These are phyloP conservation scores for Nakazawaea sp. DNA, from an alignment of 805 yeast species.

Conservation along the genomic window DNA sequence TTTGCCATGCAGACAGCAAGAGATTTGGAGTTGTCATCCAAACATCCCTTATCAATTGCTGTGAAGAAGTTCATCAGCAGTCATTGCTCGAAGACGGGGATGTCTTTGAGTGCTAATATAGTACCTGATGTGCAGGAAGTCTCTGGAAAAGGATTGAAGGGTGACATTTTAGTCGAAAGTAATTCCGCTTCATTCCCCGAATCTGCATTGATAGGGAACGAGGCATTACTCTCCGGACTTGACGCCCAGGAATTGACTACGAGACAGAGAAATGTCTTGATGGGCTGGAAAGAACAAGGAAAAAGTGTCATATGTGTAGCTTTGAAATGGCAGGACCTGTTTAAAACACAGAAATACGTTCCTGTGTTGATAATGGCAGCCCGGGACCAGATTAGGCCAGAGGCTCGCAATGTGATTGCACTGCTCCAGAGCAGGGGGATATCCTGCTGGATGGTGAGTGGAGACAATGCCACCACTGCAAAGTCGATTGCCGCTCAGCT, in stretches of 20 bases:
- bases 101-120: slow-evolving; percentile 23
- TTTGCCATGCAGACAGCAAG: slow-evolving; percentile 41
- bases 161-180: slow-evolving; percentile 25
- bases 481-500: slow-evolving; percentile 56
- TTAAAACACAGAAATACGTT: slow-evolving; percentile 24
- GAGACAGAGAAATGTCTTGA: slow-evolving; percentile 27
- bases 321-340: slow-evolving; percentile 23
- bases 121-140: slow-evolving; percentile 44
- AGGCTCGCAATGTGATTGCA: slow-evolving; percentile 44
- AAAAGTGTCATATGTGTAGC: slow-evolving; percentile 60
- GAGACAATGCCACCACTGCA: slow-evolving; percentile 66
- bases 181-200: slow-evolving; percentile 22
- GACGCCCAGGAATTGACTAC: slow-evolving; percentile 27
- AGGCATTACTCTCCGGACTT: slow-evolving; percentile 44
- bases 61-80: slow-evolving; percentile 34
- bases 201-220: slow-evolving; percentile 52
- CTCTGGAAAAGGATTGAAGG: slow-evolving; percentile 56
- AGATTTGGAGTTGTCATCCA: slow-evolving; percentile 57
- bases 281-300: slow-evolving; percentile 54
- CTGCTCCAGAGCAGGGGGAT: slow-evolving; percentile 34
- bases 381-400: slow-evolving; percentile 54
- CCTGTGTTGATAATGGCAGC: slow-evolving; percentile 47
- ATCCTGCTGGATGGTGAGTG: slow-evolving; percentile 70
- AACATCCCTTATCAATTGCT: slow-evolving; percentile 63
- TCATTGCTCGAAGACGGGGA: slow-evolving; percentile 10